These are phyloP conservation scores for Pseudognaphalium luteoalbum DNA, from an alignment of 129 eudicot genomes.

Conservation along the genomic window DNA sequence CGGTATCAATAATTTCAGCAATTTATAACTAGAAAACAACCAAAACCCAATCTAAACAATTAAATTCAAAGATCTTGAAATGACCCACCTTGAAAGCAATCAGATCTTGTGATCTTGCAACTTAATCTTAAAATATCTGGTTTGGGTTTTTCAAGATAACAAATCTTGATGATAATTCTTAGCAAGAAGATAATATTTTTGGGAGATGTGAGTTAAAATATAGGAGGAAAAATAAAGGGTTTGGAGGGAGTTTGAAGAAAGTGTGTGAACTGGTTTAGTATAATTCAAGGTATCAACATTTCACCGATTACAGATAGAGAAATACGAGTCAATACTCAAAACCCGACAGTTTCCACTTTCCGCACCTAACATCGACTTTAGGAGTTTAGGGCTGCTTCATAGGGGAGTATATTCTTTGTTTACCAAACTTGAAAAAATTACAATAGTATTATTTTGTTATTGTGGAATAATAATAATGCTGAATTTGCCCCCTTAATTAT, in stretches of 20 bases:
- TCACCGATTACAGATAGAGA: conserved; percentile 17
- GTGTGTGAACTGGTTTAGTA: conserved; percentile 23
- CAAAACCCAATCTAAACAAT: conserved; percentile 23
- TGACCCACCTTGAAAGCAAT: conserved; percentile 36
- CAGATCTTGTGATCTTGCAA: conserved; percentile 47
- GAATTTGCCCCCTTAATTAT: too few species aligned
- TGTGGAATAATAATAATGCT: too few species aligned
- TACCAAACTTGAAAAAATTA: background rate
- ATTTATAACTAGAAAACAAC: conserved; percentile 17
- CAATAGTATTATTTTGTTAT: too few species aligned
- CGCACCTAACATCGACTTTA: background rate
- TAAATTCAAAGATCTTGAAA: conserved; percentile 14
- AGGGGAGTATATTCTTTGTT: background rate
- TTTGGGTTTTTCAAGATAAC: conserved; percentile 21
- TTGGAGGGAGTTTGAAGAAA: conserved; percentile 30
- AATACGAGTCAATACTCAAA: conserved; percentile 16
- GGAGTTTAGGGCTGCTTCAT: background rate
- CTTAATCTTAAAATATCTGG: conserved; percentile 31
- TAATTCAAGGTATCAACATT: background rate
- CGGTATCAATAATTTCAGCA: conserved; percentile 23
- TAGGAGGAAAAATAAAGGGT: conserved; percentile 25
- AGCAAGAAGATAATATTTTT: conserved; percentile 18
- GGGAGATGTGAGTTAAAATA: conserved; percentile 22
- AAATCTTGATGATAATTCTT: conserved; percentile 10
- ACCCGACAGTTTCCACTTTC: conserved; percentile 25